Base-by-base conservation (phyloP, 2,329 filamentous ascomycete genomes). In the Myriosclerotinia curreyana region DNA sequence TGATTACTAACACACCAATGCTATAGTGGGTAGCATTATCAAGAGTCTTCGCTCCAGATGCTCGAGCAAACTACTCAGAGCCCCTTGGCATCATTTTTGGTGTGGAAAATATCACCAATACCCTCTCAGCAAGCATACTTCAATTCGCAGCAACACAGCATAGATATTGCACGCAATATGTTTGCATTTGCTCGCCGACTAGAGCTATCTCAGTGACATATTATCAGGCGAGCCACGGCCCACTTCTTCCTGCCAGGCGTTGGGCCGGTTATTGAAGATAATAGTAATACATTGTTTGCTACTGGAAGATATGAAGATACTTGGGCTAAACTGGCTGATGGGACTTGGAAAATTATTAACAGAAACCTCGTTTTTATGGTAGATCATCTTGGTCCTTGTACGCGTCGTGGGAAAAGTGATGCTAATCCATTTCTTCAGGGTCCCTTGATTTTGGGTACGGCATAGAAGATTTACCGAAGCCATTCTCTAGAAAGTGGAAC, bases 141-240 rank as follows among this genome's bases (percentile, higher is more conserved):
- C 11, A 8, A n/a, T 56, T 46, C 12, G 3, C 40, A 2, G 20
- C 36, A n/a, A 56, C 54, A 5, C 40, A 56, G 5, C 54, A 56
- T 46, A 46, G 54, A 56, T 56, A 56, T 9, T 25, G 54, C 5
- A 56, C 54, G 8, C 54, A 56, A 31, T 56, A 56, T 22, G 46
- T 56, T 34, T 20, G 40, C 0, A 58, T 58, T 22, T 58, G 40
- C 20, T 34, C 54, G 11, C 25, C 28, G 6, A 36, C 20, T 0
- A 34, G 25, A 2, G 54, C 54, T 5, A 46, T 58, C 7, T 58
- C 54, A 8, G 12, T 58, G 28, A 58, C 54, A 1, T 58, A 46
- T 46, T 20, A 34, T 46, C 3, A 46, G 6, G 28, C 54, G 5
- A 58, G 54, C 5, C 40, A 46, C 54, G 5, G 46, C 40, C 5